Evolutionary conservation across 1,284 basidiomycete genomes (phyloP), one percentile per base, ranked within the genome.

Genomic region (Schizopora paradoxa): DNA sequence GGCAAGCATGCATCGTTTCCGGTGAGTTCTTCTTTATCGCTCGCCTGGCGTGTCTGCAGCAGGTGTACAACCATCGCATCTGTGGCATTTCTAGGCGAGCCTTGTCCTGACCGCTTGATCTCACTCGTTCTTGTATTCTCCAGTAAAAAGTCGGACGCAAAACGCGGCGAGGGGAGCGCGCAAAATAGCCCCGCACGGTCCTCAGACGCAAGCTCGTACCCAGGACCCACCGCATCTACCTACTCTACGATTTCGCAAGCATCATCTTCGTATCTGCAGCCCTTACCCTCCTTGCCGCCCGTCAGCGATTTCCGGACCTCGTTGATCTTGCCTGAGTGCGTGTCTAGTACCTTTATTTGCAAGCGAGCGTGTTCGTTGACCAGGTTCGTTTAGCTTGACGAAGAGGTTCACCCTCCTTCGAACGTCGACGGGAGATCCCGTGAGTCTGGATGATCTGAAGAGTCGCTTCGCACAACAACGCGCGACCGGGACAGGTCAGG

Each of bases 291-390:
- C 51, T 69, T 90, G 25, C 81, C 82, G 40, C 73, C 81, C 27
- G 67, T 70, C 34, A 79, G 76, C 66, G 78, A 87, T 63, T 90
- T 90, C 67, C 79, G 86, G 54, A 87, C 86, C 21, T 87, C 86
- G 49, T 72, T 83, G 59, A 88, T 90, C 55, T 66, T 90, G 45
- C 86, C 86, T 61, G 83, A 84, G 87, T 90, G 65, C 67, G 83
- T 73, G 35, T 43, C 53, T 26, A 38, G 48, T 51, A 42, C 37
- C 21, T 42, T 45, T 50, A n/a, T 21, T 50, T 44, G 47, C 51
- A 43, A 49, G 37, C 27, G 49, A 32, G 29, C 49, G 55, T 59
- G 53, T 49, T 58, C 29, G 43, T 54, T 21, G 13, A 18, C 13
- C 8, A 19, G 1, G n/a, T 54, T 61, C 52, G 51, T 61, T 56